These are phyloP conservation scores for Phellopilus nigrolimitatus DNA, from an alignment of 1,284 basidiomycete genomes.

Conservation along the genomic window DNA sequence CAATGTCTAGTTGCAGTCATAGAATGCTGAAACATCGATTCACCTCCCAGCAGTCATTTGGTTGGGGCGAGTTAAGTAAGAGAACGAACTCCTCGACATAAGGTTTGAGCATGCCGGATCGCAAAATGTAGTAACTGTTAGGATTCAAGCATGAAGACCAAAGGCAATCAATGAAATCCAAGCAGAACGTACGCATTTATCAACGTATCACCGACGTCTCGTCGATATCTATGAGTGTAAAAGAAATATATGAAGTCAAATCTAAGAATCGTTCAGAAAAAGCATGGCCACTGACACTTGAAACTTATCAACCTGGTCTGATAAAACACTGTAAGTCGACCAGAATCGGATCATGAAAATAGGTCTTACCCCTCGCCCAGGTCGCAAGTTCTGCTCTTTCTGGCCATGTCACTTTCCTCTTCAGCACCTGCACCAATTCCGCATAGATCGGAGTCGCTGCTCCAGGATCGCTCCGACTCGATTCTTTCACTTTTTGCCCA, in stretches of 20 bases:
- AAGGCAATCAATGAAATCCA: constrained; percentile 19
- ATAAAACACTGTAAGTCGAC: neutral
- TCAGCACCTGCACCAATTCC: constrained; percentile 67
- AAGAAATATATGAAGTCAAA: neutral
- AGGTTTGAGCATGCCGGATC: constrained; percentile 73
- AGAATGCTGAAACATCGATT: constrained; percentile 22
- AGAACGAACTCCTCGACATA: constrained; percentile 59
- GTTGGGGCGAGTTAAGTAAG: constrained; percentile 38
- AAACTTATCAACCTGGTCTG: constrained; percentile 74
- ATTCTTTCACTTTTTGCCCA: constrained; percentile 27
- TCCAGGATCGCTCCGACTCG: constrained; percentile 37
- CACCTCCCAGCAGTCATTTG: constrained; percentile 66
- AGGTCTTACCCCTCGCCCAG: constrained; percentile 64
- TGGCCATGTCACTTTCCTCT: constrained; percentile 73
- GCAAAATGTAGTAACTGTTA: constrained; percentile 83
- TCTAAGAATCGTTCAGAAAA: neutral
- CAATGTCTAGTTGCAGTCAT: constrained; percentile 3
- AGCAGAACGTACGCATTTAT: constrained; percentile 88
- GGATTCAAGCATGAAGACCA: constrained; percentile 12
- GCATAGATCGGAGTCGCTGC: constrained; percentile 75
- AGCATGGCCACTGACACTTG: constrained; percentile 49
- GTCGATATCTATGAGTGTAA: constrained; percentile 55
- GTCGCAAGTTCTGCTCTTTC: constrained; percentile 36
- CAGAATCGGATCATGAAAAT: constrained; percentile 7
- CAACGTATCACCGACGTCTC: constrained; percentile 86